Percentiles rank a stretch among this genome's conserved stretches.
phyloP scores from a whole-genome alignment of 2,329 filamentous ascomycete genomes.

The Beauveria caledonica region DNA sequence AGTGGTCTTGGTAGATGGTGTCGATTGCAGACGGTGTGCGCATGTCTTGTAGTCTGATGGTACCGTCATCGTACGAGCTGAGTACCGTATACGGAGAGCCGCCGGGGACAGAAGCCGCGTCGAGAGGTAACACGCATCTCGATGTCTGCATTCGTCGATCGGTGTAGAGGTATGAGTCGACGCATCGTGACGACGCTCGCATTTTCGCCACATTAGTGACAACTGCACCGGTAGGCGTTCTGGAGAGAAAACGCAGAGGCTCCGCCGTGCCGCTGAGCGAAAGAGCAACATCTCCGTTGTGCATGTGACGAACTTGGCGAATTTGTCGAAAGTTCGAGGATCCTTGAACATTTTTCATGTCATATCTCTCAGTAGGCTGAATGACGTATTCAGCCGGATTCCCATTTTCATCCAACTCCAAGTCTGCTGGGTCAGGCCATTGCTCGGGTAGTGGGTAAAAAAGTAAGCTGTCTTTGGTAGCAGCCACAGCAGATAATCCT shows the following conservation, averaged over 20 bases:
- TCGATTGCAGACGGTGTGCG: slow-evolving; percentile 33
- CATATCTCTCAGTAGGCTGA: not conserved
- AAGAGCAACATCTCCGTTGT: not conserved
- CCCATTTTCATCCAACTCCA: not conserved
- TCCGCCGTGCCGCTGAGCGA: slow-evolving; percentile 12
- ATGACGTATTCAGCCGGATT: not conserved
- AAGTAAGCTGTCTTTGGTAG: slow-evolving; percentile 13
- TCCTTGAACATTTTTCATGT: not conserved
- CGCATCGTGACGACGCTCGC: not conserved
- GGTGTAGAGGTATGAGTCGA: slow-evolving; percentile 2
- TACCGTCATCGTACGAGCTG: slow-evolving; percentile 38
- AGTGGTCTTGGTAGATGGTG: slow-evolving; percentile 37
- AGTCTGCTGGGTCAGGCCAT: not conserved
- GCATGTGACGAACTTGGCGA: not conserved
- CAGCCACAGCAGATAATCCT: slow-evolving; percentile 12
- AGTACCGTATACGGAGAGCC: slow-evolving; percentile 29
- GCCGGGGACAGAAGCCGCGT: slow-evolving; percentile 13
- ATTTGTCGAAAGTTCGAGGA: not conserved
- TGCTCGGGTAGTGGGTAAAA: slow-evolving; percentile 12
- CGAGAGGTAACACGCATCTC: slow-evolving; percentile 32
- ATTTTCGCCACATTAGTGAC: slow-evolving; percentile 25
- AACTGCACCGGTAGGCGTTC: slow-evolving; percentile 30
- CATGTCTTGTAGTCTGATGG: slow-evolving; percentile 28
- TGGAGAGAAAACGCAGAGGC: slow-evolving; percentile 31
- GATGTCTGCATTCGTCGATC: slow-evolving; percentile 11